phyloP scores from a whole-genome alignment of 805 yeast genomes.

The Nakazawaea siamensis region DNA sequence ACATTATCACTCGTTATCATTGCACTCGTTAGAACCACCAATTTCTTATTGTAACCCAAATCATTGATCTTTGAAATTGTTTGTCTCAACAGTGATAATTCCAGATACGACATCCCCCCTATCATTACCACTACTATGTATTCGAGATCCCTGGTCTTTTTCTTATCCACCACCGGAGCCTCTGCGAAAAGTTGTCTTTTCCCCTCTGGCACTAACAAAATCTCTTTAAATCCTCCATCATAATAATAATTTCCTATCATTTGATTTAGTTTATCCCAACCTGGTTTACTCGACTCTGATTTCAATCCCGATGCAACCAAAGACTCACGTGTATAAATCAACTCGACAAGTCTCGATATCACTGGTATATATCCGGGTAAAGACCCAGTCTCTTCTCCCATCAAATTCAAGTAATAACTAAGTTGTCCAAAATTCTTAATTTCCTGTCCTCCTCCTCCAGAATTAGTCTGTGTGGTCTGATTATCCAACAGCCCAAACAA shows the following conservation, averaged over 20 bases:
- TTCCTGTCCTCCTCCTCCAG: conserved; percentile 13
- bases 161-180: conserved; percentile 21
- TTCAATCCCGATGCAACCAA: conserved; percentile 6
- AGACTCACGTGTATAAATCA: conserved; percentile 51
- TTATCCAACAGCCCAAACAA: conserved; percentile 11
- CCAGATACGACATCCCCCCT: conserved; percentile 87
- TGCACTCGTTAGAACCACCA: conserved; percentile 36
- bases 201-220: conserved; percentile 21
- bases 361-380: conserved; percentile 83
- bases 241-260: conserved; percentile 28
- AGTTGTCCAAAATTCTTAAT: conserved; percentile 25
- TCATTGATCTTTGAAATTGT: conserved; percentile 38
- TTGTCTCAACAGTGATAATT: conserved; percentile 61
- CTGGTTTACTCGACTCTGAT: conserved; percentile 21
- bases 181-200: conserved; percentile 21
- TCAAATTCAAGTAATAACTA: conserved; percentile 36
- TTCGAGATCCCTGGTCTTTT: conserved; percentile 16
- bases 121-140: conserved; percentile 44
- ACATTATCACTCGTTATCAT: conserved; percentile 29
- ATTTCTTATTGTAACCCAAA: conserved; percentile 22
- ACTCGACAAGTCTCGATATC: conserved; percentile 58
- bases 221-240: conserved; percentile 26
- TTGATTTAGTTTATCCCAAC: conserved; percentile 32
- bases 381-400: conserved; percentile 45
- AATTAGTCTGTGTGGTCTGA: background rate